Base-by-base conservation (phyloP, 768 basidiomycete genomes). In the Auricularia sp. region DNA sequence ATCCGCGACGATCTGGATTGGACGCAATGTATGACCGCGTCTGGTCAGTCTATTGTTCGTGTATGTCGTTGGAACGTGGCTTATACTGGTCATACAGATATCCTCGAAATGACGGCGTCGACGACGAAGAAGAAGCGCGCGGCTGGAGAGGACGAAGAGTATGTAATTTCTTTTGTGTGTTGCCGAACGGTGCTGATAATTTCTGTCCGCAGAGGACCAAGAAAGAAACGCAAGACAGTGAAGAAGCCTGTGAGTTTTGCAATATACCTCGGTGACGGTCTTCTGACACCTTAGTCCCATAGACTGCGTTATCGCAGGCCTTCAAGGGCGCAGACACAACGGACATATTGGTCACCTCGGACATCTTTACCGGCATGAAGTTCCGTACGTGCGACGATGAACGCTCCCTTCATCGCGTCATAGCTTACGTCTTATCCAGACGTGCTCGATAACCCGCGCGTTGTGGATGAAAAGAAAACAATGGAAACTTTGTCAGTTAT, bases 1-100 rank as follows among this genome's bases (percentile, higher is more conserved):
- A 92, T 95, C 66, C 84, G 92, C 29, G 90, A 91, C 62, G 94
- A 97, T 70, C 79, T 92, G 21, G 81, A 73, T 39, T 77, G 85
- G 51, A 82, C 82, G 1, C 91, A 93, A 70, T 92, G 90, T 72
- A 82, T 88, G 82, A 79, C 83, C 10, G 86, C 86, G 1, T 80
- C 85, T 58, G 84, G 91, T 89, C 66, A 42, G 39, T 42, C 71
- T 65, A 18, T 4, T 67, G 18, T 61, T 61, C 42, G 63, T 42
- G 34, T 33, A 4, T 16, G 13, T 39, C 13, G 33, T 18, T 37
- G 10, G 11, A 21, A 63, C 29, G 24, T 62, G 45, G 29, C 4
- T 18, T 24, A 54, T 64, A 29, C 29, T 2, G 29, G 29, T 2
- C 29, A 61, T 64, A 33, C 65, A 90, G 88, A 79, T 37, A 72